Percentiles rank a stretch among this genome's conserved stretches.
Evolutionary conservation across 257 asterid species (phyloP).

Genomic region (Jacaranda mimosifolia): DNA sequence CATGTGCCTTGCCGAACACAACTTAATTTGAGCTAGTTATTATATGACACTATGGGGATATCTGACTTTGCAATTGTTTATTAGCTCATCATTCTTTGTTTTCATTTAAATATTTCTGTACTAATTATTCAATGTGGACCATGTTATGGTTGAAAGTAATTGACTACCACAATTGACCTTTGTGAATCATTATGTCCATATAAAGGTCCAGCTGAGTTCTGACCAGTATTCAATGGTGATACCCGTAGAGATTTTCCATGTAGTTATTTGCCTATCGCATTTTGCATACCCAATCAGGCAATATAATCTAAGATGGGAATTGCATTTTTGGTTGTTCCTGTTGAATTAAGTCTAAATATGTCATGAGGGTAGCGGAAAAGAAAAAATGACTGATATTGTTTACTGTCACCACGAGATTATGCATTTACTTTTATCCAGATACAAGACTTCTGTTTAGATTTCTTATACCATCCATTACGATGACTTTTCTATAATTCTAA

Average conservation of each 20-base stretch:
- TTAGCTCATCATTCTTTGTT: not conserved
- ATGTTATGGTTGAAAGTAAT: not conserved
- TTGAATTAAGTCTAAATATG: conserved; percentile 17
- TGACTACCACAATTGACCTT: conserved; percentile 5
- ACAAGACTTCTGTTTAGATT: not conserved
- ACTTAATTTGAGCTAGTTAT: conserved; percentile 4
- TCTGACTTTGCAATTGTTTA: conserved; percentile 1
- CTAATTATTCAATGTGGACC: not conserved
- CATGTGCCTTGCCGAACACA: not conserved
- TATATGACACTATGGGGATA: not conserved
- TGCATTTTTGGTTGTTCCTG: conserved; percentile 17
- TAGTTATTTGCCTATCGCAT: conserved; percentile 11
- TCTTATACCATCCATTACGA: conserved; percentile 15
- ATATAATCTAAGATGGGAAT: conserved; percentile 7
- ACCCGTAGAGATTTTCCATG: not conserved
- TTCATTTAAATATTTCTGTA: conserved; percentile 8
- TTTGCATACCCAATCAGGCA: conserved; percentile 23
- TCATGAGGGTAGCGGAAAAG: conserved; percentile 20
- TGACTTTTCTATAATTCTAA: conserved; percentile 25
- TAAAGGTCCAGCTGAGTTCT: not conserved
- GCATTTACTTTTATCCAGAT: conserved; percentile 6
- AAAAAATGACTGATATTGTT: conserved; percentile 19
- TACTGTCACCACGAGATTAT: not conserved
- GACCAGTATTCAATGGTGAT: not conserved
- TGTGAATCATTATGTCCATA: not conserved